phyloP scores from a whole-genome alignment of 306 rosid species.

The Luffa aegyptiaca region DNA sequence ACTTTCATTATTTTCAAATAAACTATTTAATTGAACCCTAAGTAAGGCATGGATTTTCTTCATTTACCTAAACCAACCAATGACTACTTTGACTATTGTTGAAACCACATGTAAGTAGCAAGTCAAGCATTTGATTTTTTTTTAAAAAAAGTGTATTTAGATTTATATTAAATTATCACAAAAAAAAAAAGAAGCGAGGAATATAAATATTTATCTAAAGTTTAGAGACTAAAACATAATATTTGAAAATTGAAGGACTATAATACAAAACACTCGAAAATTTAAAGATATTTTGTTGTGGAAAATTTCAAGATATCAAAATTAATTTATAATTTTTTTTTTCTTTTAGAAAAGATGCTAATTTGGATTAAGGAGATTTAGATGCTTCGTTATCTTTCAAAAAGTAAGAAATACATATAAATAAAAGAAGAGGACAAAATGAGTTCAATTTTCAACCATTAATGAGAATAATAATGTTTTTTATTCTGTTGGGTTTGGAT shows the following conservation, averaged over 20 bases:
- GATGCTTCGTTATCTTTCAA: background rate
- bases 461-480: background rate
- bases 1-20: no score
- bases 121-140: no score
- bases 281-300: background rate
- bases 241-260: background rate
- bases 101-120: background rate
- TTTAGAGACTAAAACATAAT: background rate
- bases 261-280: background rate
- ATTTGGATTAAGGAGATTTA: background rate
- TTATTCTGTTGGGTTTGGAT: background rate
- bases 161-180: background rate
- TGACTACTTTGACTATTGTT: background rate
- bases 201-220: background rate
- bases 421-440: background rate
- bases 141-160: no score
- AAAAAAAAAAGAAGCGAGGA: background rate
- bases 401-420: background rate
- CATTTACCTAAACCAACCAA: background rate
- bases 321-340: no score
- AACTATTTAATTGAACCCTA: background rate
- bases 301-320: background rate
- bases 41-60: background rate
- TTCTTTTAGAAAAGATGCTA: background rate
- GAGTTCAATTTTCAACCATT: background rate